phyloP scores from a whole-genome alignment of 2,329 filamentous ascomycete genomes.

The Pyrenophora teres region DNA sequence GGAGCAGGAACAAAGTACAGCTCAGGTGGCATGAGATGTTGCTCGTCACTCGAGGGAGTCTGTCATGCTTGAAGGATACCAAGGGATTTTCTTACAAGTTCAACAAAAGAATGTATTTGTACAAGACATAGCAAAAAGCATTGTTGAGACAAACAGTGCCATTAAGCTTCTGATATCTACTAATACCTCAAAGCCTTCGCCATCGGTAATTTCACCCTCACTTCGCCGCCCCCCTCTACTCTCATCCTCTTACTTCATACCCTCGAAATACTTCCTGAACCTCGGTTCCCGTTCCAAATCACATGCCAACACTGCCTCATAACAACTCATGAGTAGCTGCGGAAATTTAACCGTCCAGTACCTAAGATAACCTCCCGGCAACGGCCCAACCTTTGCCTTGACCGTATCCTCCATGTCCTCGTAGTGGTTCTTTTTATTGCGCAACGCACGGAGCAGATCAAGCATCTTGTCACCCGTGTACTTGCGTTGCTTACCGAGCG shows the following conservation, averaged over 20 bases:
- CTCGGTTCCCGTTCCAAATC: constrained; percentile 12
- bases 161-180: no score
- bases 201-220: neutral
- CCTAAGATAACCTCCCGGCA: constrained; percentile 79
- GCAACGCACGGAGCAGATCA: constrained; percentile 82
- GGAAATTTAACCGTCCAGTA: constrained; percentile 87
- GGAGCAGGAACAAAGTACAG: neutral
- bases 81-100: neutral
- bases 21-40: no score
- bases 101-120: no score
- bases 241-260: constrained; percentile 6
- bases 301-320: constrained; percentile 52
- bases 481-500: constrained; percentile 90
- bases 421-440: constrained; percentile 98
- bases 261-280: constrained; percentile 14
- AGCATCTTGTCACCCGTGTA: constrained; percentile 84
- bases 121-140: no score
- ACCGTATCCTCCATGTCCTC: constrained; percentile 89
- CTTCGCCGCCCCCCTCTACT: no score
- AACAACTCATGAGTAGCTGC: constrained; percentile 76
- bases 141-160: neutral
- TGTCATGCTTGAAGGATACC: neutral
- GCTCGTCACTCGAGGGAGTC: no score
- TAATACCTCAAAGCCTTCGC: no score
- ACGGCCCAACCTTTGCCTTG: constrained; percentile 71